Percentiles rank a stretch among this genome's conserved stretches.
phyloP scores from a whole-genome alignment of 441 rosid species.

The Populus hybrid region DNA sequence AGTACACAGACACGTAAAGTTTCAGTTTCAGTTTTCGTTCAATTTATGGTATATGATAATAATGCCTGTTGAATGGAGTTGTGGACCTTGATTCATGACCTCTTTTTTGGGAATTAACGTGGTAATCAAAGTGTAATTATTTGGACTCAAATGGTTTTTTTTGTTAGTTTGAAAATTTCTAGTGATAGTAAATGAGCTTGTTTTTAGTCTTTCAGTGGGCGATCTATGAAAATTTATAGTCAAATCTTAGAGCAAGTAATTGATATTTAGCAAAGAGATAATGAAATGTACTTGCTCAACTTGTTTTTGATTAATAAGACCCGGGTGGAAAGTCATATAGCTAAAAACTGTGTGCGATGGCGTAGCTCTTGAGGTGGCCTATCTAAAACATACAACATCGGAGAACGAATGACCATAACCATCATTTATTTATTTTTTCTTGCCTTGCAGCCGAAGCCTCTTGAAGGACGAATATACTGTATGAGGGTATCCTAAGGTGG shows the following conservation, averaged over 20 bases:
- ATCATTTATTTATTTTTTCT: neutral
- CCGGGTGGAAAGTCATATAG: neutral
- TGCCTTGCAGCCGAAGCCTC: slow-evolving; percentile 1
- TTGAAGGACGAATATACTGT: neutral
- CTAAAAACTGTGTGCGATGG: neutral
- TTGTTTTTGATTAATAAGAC: neutral
- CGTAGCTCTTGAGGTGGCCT: neutral
- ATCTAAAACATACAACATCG: neutral
- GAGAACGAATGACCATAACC: neutral
- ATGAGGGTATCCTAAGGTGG: neutral
- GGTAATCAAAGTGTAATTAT: neutral
- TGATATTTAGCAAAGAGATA: neutral
- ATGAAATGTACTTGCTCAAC: neutral
- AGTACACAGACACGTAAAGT: neutral
- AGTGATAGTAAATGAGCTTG: neutral
- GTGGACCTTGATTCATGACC: neutral
- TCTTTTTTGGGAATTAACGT: neutral
- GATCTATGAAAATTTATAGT: neutral
- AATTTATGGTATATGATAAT: no score
- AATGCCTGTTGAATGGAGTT: neutral
- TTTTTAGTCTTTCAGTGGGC: neutral
- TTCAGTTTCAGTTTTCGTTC: no score
- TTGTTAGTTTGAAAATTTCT: neutral
- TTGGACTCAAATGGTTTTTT: neutral
- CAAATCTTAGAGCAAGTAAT: neutral